phyloP scores from a whole-genome alignment of 208 protist species.

The Phytomonas sp. region DNA sequence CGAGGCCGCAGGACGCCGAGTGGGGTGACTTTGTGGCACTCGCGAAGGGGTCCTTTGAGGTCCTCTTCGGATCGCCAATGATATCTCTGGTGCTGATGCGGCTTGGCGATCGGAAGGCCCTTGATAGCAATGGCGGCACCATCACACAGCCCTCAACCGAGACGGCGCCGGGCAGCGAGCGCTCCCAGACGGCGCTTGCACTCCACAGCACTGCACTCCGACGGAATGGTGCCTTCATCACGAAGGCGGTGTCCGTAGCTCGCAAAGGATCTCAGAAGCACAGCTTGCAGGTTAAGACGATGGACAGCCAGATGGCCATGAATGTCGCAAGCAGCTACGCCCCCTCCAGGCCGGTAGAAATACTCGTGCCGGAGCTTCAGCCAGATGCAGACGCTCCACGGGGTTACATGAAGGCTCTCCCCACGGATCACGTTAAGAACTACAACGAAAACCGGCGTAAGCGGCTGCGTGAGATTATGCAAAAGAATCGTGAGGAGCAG shows the following conservation, averaged over 20 bases:
- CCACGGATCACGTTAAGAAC: slow-evolving; percentile 44
- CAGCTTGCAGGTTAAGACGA: slow-evolving; percentile 80
- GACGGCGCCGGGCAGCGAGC: slow-evolving; percentile 13
- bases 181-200: slow-evolving; percentile 25
- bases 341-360: slow-evolving; percentile 64
- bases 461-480: slow-evolving; percentile 79
- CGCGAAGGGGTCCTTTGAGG: slow-evolving; percentile 55
- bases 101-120: not conserved
- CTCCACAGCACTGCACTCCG: slow-evolving; percentile 60
- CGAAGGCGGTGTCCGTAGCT: slow-evolving; percentile 50
- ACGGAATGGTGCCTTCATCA: slow-evolving; percentile 55
- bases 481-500: slow-evolving; percentile 62
- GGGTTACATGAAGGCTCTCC: slow-evolving; percentile 75
- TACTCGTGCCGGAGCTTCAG: slow-evolving; percentile 54
- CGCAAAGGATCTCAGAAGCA: slow-evolving; percentile 43
- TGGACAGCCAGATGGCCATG: slow-evolving; percentile 86
- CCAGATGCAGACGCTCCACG: slow-evolving; percentile 66
- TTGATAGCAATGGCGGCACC: not conserved
- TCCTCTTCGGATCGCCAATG: slow-evolving; percentile 74
- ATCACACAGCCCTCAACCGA: slow-evolving; percentile 5
- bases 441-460: slow-evolving; percentile 73
- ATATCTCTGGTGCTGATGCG: slow-evolving; percentile 31
- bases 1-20: slow-evolving; percentile 21
- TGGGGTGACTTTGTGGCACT: slow-evolving; percentile 64
- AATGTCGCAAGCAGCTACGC: slow-evolving; percentile 81